Evolutionary conservation across 768 basidiomycete genomes (phyloP).

Genomic region (Termitomyces sp.): DNA sequence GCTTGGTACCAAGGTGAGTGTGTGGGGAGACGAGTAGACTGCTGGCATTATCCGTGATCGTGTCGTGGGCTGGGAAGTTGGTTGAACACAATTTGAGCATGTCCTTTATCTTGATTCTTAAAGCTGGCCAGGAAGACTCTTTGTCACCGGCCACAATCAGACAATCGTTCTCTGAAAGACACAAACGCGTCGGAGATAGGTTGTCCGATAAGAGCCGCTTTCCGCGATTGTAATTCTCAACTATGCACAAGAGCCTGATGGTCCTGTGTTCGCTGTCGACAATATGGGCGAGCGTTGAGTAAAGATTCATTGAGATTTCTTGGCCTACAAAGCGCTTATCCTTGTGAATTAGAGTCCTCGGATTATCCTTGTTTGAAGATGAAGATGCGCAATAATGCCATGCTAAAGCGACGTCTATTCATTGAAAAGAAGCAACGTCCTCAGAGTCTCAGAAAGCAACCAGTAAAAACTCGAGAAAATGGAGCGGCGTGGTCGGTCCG

Average conservation of each 20-base stretch:
- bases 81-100: neutral
- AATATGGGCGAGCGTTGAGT: neutral
- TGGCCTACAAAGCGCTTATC: too few species aligned
- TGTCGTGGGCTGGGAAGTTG: too few species aligned
- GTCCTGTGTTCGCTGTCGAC: too few species aligned
- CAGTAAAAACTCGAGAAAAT: neutral
- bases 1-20: conserved; percentile 14
- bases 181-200: neutral
- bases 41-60: conserved; percentile 4
- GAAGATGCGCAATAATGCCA: neutral
- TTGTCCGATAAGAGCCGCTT: neutral
- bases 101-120: neutral
- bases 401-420: neutral
- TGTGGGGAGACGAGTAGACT: conserved; percentile 11
- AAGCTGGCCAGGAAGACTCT: neutral
- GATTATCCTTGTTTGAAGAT: neutral
- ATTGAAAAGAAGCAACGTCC: neutral
- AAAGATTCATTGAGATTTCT: too few species aligned
- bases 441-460: too few species aligned
- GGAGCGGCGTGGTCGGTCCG: neutral
- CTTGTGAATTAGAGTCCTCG: neutral
- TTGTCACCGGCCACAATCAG: neutral
- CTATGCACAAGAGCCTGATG: neutral
- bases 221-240: neutral
- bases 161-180: neutral